phyloP scores from a whole-genome alignment of 2,329 filamentous ascomycete genomes.

The Neophaeococcomyces mojaviensis region DNA sequence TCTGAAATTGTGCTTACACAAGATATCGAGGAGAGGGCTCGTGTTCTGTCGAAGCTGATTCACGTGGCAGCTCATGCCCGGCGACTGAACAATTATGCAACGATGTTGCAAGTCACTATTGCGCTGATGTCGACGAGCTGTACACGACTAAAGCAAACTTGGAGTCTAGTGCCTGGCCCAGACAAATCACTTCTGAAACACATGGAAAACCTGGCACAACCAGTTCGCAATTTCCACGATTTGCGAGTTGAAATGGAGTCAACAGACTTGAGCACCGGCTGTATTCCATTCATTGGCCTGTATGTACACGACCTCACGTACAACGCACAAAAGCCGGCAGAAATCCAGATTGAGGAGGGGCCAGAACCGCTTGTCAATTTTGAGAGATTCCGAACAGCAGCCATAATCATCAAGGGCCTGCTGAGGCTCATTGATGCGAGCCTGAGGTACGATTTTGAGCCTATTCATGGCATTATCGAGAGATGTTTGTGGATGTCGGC shows the following conservation, averaged over 20 bases:
- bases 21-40: slow-evolving; percentile 50
- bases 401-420: slow-evolving; percentile 57
- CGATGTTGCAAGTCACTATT: slow-evolving; percentile 58
- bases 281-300: slow-evolving; percentile 59
- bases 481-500: slow-evolving; percentile 59
- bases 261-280: slow-evolving; percentile 50
- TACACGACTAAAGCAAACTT: slow-evolving; percentile 50
- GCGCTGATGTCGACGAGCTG: slow-evolving; percentile 55
- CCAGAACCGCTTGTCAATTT: slow-evolving; percentile 58
- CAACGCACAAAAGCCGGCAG: slow-evolving; percentile 58
- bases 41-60: slow-evolving; percentile 55
- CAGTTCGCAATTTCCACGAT: slow-evolving; percentile 56
- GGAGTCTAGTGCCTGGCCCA: slow-evolving; percentile 47
- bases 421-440: slow-evolving; percentile 57
- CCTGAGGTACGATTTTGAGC: slow-evolving; percentile 52
- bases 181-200: slow-evolving; percentile 51
- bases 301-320: slow-evolving; percentile 62
- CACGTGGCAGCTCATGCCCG: slow-evolving; percentile 54
- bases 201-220: slow-evolving; percentile 55
- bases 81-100: slow-evolving; percentile 56
- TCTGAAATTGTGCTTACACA: slow-evolving; percentile 56
- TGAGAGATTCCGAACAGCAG: slow-evolving; percentile 58
- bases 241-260: slow-evolving; percentile 58
- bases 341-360: slow-evolving; percentile 40
- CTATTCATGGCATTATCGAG: slow-evolving; percentile 51